Base-by-base conservation (phyloP, 495 filamentous ascomycete species). In the Hypoxylon rickii region DNA sequence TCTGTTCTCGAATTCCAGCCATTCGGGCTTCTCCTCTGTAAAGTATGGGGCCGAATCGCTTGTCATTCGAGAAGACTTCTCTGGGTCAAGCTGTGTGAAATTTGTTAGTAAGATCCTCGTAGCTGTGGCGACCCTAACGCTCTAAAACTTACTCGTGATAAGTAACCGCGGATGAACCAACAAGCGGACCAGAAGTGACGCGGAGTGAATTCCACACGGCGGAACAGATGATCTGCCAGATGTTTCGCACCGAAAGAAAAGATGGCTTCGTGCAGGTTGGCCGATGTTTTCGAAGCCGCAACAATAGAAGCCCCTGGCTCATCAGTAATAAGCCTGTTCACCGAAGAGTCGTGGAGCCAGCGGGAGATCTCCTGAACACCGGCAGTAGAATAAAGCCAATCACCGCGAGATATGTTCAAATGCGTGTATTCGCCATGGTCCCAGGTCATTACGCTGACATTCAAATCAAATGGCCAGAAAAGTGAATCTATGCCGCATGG, bases 321-420 rank as follows among this genome's bases (percentile, higher is more conserved):
- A 10, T 55, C 44, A 10, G 55, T 55, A 21, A 75, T 65, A 22
- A 48, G 42, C 26, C 58, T 65, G 7, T 67, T 68, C 5, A 73
- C 70, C 3, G 64, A 65, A 7, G 72, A 70, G 46, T 73, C 67
- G 7, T 41, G 47, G 17, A 75, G 42, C 72, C 70, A 73, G 8
- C 67, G 51, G 1, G 68, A 51, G n/a, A 73, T 37, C 41, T 70
- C 58, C 7, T 48, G 51, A 2, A 69, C 53, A 1, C 67, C 69
- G 5, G 41, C 42, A 12, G 58, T 60, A n/a, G 58, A 68, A 16
- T 70, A 68, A 0, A 72, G 15, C 72, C 72, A 75, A 40, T 65
- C 61, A 7, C 18, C n/a, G 12, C 65, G 49, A 8, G 54, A 20
- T 17, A 58, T 45, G 3, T 53, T 44, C 24, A 59, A 8, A 12